These are phyloP conservation scores for Fraxinus excelsior DNA, from an alignment of 257 asterid species.

Conservation along the genomic window DNA sequence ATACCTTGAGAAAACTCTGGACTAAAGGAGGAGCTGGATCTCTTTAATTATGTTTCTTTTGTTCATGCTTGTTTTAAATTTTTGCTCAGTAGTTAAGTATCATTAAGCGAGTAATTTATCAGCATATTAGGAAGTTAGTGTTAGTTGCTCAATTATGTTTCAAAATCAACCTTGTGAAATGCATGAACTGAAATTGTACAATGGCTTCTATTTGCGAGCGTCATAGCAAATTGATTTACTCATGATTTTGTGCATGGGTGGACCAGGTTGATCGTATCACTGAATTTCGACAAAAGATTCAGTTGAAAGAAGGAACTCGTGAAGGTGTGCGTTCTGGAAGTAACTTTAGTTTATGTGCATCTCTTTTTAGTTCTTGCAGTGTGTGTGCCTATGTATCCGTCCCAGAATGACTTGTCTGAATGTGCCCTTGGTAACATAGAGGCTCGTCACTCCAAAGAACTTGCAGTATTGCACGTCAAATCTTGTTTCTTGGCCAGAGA, in stretches of 20 bases:
- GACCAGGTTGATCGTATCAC: constrained; percentile 66
- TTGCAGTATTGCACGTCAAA: neutral
- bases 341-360: neutral
- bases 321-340: constrained; percentile 57
- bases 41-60: constrained; percentile 1
- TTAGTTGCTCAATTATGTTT: constrained; percentile 2
- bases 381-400: neutral
- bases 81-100: constrained; percentile 13
- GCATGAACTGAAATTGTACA: constrained; percentile 1
- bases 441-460: no score
- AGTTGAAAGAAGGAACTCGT: constrained; percentile 63
- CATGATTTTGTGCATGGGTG: constrained; percentile 27
- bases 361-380: constrained; percentile 1
- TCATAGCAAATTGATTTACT: constrained; percentile 12
- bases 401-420: no score
- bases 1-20: constrained; percentile 16
- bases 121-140: neutral
- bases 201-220: constrained; percentile 19
- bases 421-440: no score
- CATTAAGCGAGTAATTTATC: neutral
- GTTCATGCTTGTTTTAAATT: constrained; percentile 9
- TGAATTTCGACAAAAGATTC: constrained; percentile 68
- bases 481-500: neutral
- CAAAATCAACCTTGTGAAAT: constrained; percentile 15
- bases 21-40: constrained; percentile 6